phyloP scores from a whole-genome alignment of 2,329 filamentous ascomycete species.

The Xylariaceae sp. region DNA sequence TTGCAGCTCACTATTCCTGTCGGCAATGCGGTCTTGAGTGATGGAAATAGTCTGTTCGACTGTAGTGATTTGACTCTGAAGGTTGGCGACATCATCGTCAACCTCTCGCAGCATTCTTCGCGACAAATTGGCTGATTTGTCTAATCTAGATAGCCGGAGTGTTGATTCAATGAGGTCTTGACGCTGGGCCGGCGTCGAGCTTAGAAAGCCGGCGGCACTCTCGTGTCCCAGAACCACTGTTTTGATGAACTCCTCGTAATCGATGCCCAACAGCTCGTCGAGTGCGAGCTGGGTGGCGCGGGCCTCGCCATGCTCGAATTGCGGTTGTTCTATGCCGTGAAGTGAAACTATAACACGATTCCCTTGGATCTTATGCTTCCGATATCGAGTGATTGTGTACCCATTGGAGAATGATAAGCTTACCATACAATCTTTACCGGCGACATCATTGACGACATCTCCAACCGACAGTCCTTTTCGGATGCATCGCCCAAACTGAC shows the following conservation, averaged over 20 bases:
- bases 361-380: slow-evolving; percentile 25
- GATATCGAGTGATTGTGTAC: slow-evolving; percentile 29
- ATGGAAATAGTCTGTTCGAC: slow-evolving; percentile 14
- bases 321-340: slow-evolving; percentile 24
- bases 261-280: slow-evolving; percentile 29
- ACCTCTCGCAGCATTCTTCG: slow-evolving; percentile 23
- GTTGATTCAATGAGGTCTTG: slow-evolving; percentile 30
- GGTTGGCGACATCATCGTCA: slow-evolving; percentile 18
- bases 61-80: slow-evolving; percentile 10
- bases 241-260: slow-evolving; percentile 31
- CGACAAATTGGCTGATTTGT: slow-evolving; percentile 21
- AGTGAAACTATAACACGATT: slow-evolving; percentile 29
- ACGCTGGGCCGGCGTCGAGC: slow-evolving; percentile 24
- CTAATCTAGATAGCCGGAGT: slow-evolving; percentile 26
- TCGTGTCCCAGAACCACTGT: slow-evolving; percentile 32
- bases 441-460: slow-evolving; percentile 32
- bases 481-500: slow-evolving; percentile 32
- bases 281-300: slow-evolving; percentile 27
- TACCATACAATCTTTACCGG: slow-evolving; percentile 28
- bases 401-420: slow-evolving; percentile 30
- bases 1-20: slow-evolving; percentile 1
- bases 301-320: slow-evolving; percentile 26
- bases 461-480: slow-evolving; percentile 26
- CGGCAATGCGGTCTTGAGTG: slow-evolving; percentile 8
- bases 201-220: slow-evolving; percentile 31